Evolutionary conservation across 495 filamentous ascomycete species (phyloP).

Genomic region (Aspergillus diversus): DNA sequence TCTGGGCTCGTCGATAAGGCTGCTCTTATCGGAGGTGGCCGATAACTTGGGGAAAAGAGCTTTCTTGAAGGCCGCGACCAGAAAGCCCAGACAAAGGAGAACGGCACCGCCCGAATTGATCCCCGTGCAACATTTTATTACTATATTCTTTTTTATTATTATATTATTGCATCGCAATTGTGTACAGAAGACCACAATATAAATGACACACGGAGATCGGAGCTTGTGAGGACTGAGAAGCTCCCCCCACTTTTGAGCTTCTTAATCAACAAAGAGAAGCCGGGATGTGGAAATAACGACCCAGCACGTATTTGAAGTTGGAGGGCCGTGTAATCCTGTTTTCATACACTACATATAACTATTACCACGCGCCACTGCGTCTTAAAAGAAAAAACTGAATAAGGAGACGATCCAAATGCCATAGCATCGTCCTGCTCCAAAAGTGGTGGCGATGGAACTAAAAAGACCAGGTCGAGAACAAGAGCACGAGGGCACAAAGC

Average conservation of each 20-base stretch:
- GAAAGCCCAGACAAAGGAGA: neutral
- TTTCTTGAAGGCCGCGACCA: neutral
- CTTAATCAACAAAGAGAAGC: neutral
- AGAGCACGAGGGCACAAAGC: no score
- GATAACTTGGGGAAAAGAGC: neutral
- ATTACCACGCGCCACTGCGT: neutral
- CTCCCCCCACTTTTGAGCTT: neutral
- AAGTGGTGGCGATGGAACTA: neutral
- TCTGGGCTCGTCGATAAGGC: neutral
- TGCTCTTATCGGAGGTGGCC: constrained; percentile 22
- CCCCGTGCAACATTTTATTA: neutral
- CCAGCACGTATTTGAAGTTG: no score
- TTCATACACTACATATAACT: neutral
- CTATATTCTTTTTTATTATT: neutral
- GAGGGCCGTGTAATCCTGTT: no score
- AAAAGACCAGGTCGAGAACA: no score
- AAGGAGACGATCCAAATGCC: neutral
- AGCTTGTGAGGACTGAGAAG: neutral
- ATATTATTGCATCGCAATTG: neutral
- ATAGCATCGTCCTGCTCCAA: neutral
- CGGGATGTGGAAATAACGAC: neutral
- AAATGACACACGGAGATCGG: no score
- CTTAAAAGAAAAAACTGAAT: neutral
- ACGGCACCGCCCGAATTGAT: constrained; percentile 18
- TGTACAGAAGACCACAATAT: no score